Evolutionary conservation across 352 stramenopile species (phyloP), one percentile per base, ranked within the genome.

Genomic region (Phytophthora capsici): DNA sequence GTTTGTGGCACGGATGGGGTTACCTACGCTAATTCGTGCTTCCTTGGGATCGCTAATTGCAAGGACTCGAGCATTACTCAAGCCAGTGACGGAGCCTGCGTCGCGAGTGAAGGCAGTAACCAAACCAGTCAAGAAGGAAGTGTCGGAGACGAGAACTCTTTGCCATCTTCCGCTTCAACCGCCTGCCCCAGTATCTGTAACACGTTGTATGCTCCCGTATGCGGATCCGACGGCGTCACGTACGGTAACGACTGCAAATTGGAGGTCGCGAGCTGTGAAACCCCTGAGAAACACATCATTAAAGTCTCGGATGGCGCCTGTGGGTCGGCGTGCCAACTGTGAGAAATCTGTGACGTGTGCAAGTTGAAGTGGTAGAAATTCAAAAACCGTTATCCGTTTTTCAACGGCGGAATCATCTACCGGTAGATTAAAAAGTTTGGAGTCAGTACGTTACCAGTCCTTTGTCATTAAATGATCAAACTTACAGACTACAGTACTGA

Each of bases 21-120:
- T 37, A 59, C 57, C 14, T 65, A 65, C 47, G 2, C 47, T 22
- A 65, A 65, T 26, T 58, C 46, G 16, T 65, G 57, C 22, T 65
- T 58, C 37, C 23, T 65, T 25, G 47, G 26, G 16, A 80, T 72
- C 47, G 78, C 65, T 3, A 49, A 26, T 10, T 87, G 80, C 58
- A 57, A 71, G 32, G 58, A 75, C 17, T 25, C 71, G 0, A 45
- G 25, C 14, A 48, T 84, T 6, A 63, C 65, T 4, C 69, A 72
- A 28, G n/a, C 75, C 10, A 44, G 48, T 36, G 55, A 79, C 16
- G 72, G 78, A 32, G 69, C 71, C 17, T 86, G 78, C 40, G 3
- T 49, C 6, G 9, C 30, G 12, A 36, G 12, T 17, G 30, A n/a
- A 47, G 56, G 25, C 3, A 49, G 34, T 16, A 20, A 49, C 40